Base-by-base conservation (phyloP, 2,329 filamentous ascomycete genomes). In the Uncinocarpus reesii region DNA sequence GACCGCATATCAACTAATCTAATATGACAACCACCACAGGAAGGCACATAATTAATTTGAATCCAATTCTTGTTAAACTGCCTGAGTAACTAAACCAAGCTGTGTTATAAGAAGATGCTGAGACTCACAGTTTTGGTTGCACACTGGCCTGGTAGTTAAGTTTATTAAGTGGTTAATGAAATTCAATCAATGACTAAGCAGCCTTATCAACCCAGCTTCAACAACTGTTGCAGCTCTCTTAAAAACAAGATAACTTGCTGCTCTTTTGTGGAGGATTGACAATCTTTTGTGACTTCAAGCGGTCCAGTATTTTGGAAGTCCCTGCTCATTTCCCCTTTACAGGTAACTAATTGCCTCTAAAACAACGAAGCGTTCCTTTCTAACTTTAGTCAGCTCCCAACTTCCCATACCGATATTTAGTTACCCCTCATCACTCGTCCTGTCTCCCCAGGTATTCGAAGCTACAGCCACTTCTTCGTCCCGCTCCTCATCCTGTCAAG, bases 221-320 rank as follows among this genome's bases (percentile, higher is more conserved):
- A 41, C 7, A n/a, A 36, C 31, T 46, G 42, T 37, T 45, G 42
- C 42, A 24, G n/a, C n/a, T n/a, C n/a, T n/a, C n/a, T n/a, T n/a
- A n/a, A n/a, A n/a, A n/a, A n/a, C 18, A 7, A 45, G 21, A 6
- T 11, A 41, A 16, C 21, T 18, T 6, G n/a, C 21, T 40, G 5
- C 5, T 7, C 16, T 13, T 20, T 41, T 4, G 11, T 15, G 4
- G 11, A 18, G 7, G 8, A 26, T 15, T n/a, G 5, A n/a, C 7
- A 8, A 42, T 29, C 13, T 42, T 42, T 42, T 11, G 15, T 43
- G 4, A 24, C 28, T 13, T 32, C 23, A 36, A 20, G 18, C 15
- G 11, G 42, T 5, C 29, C 37, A 26, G 21, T 8, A 16, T 45
- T 36, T 45, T 7, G 29, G 20, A 16, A 10, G 29, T 35, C 15